phyloP scores from a whole-genome alignment of 2,329 filamentous ascomycete genomes.

The Cladosporium sp. region DNA sequence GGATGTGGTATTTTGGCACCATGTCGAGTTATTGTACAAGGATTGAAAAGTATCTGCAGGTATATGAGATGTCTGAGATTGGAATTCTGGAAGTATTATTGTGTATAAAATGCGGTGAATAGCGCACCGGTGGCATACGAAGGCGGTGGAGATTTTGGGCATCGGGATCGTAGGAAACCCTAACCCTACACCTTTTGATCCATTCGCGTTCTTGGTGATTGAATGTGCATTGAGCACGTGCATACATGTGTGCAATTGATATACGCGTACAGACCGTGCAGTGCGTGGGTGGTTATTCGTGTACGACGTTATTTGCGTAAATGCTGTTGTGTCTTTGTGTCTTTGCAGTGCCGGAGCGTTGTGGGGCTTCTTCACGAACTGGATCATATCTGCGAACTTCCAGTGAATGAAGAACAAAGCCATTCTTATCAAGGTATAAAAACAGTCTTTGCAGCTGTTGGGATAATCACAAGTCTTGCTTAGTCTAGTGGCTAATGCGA shows the following conservation, averaged over 20 bases:
- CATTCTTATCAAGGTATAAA: background rate
- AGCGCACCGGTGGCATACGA: slow-evolving; percentile 3
- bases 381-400: background rate
- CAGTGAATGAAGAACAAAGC: background rate
- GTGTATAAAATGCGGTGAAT: background rate
- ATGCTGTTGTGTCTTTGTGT: background rate
- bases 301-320: background rate
- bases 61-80: background rate
- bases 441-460: background rate
- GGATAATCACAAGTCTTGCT: background rate
- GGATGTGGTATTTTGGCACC: slow-evolving; percentile 18
- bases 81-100: background rate
- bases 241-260: background rate
- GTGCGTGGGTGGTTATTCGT: background rate
- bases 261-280: background rate
- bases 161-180: background rate
- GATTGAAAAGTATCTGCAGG: background rate
- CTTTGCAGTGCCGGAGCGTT: background rate
- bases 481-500: background rate
- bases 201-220: background rate
- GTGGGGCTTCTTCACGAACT: background rate
- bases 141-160: slow-evolving; percentile 6
- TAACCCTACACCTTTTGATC: background rate
- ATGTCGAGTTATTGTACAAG: background rate
- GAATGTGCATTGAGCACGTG: background rate